These are phyloP conservation scores for Begonia loranthoides DNA, from an alignment of 306 rosid species.

Conservation along the genomic window DNA sequence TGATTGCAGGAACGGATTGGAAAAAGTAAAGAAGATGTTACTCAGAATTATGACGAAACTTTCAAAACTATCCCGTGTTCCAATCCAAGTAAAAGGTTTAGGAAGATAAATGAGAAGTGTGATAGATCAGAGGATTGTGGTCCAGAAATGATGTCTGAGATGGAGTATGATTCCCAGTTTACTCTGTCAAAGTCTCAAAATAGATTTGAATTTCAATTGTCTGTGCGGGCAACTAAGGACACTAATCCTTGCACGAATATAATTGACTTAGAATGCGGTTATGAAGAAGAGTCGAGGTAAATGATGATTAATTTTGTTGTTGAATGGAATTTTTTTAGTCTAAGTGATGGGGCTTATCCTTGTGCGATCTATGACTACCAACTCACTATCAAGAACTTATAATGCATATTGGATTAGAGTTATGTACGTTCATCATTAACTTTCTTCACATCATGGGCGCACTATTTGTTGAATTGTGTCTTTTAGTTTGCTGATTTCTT, in stretches of 20 bases:
- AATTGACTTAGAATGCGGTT: conserved; percentile 29
- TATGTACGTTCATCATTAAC: too few species aligned
- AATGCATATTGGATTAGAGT: too few species aligned
- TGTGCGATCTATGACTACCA: too few species aligned
- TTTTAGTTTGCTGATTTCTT: too few species aligned
- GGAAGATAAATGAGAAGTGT: conserved; percentile 27
- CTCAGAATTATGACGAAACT: conserved; percentile 15
- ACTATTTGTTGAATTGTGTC: too few species aligned
- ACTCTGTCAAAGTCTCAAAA: conserved; percentile 22
- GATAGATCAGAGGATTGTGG: conserved; percentile 20
- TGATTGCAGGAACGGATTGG: conserved; percentile 49
- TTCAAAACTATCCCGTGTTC: conserved; percentile 15
- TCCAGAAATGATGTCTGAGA: conserved; percentile 17
- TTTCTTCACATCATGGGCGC: too few species aligned
- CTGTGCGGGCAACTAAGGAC: conserved; percentile 17
- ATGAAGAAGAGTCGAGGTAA: conserved; percentile 44
- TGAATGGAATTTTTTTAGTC: too few species aligned
- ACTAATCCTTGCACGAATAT: conserved; percentile 18
- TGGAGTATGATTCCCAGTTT: conserved; percentile 19
- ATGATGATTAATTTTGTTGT: conserved; percentile 2
- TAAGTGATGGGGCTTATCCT: too few species aligned
- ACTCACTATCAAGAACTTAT: too few species aligned
- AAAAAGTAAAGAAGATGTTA: conserved; percentile 22
- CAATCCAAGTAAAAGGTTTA: conserved; percentile 18
- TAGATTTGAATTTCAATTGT: conserved; percentile 22